Conservation (phyloP, 2,329 filamentous ascomycete species). For the Penicillium brevicompactum region DNA sequence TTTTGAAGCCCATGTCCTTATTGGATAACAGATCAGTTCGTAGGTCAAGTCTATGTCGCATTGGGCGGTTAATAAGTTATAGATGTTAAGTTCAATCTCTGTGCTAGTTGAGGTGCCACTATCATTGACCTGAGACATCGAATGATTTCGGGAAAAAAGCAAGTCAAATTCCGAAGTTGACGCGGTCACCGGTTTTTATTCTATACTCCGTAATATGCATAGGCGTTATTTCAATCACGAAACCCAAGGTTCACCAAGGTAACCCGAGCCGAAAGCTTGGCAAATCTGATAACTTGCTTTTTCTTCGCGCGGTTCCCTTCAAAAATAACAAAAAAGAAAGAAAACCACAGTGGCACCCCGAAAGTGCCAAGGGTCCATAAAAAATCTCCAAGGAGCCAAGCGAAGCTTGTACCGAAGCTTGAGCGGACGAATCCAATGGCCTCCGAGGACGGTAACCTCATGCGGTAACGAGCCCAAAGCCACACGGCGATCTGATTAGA, state of each 20-base stretch:
- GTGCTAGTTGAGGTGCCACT: neutral
- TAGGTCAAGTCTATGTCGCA: neutral
- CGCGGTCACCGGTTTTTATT: too few relatives aligned
- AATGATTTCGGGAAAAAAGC: neutral
- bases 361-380: slow-evolving; percentile 3
- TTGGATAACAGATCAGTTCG: neutral
- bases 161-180: neutral
- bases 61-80: neutral
- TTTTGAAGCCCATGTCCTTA: neutral
- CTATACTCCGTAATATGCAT: neutral
- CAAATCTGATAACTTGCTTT: slow-evolving; percentile 10
- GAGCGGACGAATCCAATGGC: neutral
- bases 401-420: slow-evolving; percentile 4
- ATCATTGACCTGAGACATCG: neutral
- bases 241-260: neutral
- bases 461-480: neutral
- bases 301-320: slow-evolving; percentile 1
- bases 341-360: too few relatives aligned
- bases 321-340: neutral
- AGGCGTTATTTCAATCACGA: neutral
- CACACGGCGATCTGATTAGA: slow-evolving; percentile 11
- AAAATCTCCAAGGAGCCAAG: slow-evolving; percentile 4
- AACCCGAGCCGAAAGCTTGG: neutral
- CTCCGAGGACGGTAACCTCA: neutral
- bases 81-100: neutral